A percentile compares a stretch with the other conserved stretches of the same genome.
phyloP scores from a whole-genome alignment of 352 stramenopile genomes.

The Thalassiosira hispida region DNA sequence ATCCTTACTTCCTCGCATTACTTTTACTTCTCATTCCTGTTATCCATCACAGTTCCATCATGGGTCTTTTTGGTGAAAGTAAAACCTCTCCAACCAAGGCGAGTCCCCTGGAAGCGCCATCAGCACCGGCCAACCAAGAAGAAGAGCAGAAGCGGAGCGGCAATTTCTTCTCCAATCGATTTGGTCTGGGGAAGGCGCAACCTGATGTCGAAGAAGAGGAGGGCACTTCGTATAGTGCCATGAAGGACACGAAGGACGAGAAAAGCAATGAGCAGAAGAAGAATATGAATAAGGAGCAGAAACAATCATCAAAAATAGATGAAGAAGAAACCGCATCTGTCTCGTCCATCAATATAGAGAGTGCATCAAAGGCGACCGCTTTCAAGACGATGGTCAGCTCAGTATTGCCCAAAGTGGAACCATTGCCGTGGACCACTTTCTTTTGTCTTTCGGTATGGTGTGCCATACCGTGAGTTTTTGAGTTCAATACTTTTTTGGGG shows the following conservation, averaged over 20 bases:
- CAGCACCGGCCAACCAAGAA: not conserved
- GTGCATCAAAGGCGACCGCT: not conserved
- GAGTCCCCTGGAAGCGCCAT: not conserved
- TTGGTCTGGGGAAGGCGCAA: not conserved
- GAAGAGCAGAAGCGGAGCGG: not conserved
- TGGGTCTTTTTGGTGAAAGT: not conserved
- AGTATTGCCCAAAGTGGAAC: conserved; percentile 57
- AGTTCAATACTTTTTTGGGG: not conserved
- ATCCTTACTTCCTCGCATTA: too few species aligned
- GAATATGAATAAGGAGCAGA: not conserved
- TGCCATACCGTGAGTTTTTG: conserved; percentile 44
- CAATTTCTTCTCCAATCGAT: too few species aligned
- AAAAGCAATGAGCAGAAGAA: not conserved
- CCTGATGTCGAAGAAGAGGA: conserved; percentile 3
- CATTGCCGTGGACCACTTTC: conserved; percentile 53
- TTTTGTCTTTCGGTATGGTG: conserved; percentile 48
- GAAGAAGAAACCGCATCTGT: conserved; percentile 45
- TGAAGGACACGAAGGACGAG: not conserved
- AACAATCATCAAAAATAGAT: conserved; percentile 27
- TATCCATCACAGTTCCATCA: too few species aligned
- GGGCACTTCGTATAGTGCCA: not conserved
- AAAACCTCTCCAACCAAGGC: not conserved
- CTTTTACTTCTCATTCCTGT: too few species aligned
- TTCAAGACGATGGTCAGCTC: not conserved
- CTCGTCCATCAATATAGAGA: conserved; percentile 1